phyloP scores from a whole-genome alignment of 2,329 filamentous ascomycete species.

The Geoglossum cookeanum region DNA sequence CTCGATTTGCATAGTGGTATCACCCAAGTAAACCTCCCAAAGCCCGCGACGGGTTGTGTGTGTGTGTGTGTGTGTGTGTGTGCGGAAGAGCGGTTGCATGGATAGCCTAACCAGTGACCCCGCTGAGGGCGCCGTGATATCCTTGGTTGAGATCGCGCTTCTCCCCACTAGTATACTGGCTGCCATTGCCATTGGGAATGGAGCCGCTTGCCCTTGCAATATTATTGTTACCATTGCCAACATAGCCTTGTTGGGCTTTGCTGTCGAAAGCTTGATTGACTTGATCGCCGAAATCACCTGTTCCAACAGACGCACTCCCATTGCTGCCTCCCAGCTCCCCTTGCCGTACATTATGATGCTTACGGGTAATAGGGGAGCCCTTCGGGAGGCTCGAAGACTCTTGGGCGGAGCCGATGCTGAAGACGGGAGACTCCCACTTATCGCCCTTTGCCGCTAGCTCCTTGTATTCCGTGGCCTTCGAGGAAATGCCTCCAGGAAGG shows the following conservation, averaged over 20 bases:
- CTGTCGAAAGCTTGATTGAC: slow-evolving; percentile 1
- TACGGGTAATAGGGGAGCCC: slow-evolving; percentile 33
- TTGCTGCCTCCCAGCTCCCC: slow-evolving; percentile 17
- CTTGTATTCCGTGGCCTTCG: slow-evolving; percentile 87
- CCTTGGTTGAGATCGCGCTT: neutral
- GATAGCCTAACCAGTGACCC: neutral
- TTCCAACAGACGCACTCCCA: neutral
- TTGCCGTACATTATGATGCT: slow-evolving; percentile 31
- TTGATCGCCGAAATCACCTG: slow-evolving; percentile 2
- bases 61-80: neutral
- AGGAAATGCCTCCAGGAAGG: slow-evolving; percentile 72
- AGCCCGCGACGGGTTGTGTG: neutral
- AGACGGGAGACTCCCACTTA: slow-evolving; percentile 87
- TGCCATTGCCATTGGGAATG: slow-evolving; percentile 4
- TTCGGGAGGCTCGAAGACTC: slow-evolving; percentile 54
- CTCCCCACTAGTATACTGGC: slow-evolving; percentile 2
- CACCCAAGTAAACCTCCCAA: neutral
- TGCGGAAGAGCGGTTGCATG: neutral
- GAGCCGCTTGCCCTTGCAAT: neutral
- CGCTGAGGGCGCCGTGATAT: neutral
- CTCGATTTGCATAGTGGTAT: neutral
- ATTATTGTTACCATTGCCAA: neutral
- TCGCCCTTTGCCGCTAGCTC: slow-evolving; percentile 75
- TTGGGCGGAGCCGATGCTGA: slow-evolving; percentile 62
- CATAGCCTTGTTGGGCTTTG: slow-evolving; percentile 6